Evolutionary conservation across 1,139 yeast genomes (phyloP).

Genomic region (Trichomonascaceae sp.): DNA sequence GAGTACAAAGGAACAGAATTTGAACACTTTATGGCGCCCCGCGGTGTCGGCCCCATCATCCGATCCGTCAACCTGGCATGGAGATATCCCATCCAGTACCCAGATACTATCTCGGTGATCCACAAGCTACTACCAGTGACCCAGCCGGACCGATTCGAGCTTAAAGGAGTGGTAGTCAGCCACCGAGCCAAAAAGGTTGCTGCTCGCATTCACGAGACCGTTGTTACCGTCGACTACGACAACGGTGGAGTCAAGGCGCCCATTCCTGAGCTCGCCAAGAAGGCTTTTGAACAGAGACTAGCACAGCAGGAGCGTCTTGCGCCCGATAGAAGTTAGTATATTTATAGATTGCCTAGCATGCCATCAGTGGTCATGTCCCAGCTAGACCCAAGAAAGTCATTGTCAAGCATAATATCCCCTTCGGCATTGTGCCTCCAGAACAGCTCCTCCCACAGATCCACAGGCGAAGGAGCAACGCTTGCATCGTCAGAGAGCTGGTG

Average conservation of each 20-base stretch:
- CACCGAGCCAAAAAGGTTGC: constrained; percentile 24
- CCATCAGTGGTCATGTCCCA: not conserved
- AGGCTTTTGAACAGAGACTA: constrained; percentile 9
- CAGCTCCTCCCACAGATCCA: no score
- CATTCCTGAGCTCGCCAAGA: constrained; percentile 15
- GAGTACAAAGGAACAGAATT: constrained; percentile 12
- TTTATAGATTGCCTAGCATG: no score
- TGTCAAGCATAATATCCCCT: not conserved
- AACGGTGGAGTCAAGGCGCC: constrained; percentile 22
- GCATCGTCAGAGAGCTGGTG: no score
- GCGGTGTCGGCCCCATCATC: constrained; percentile 23
- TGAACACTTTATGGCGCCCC: constrained; percentile 14
- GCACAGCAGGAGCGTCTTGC: constrained; percentile 4
- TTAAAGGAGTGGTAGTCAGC: constrained; percentile 25
- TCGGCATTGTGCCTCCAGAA: no score
- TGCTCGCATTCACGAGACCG: constrained; percentile 21
- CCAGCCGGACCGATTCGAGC: constrained; percentile 19
- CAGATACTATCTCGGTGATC: constrained; percentile 22
- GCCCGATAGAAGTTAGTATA: constrained; percentile 1
- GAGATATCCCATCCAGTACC: constrained; percentile 23
- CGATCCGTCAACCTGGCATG: constrained; percentile 23
- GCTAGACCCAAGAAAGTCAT: not conserved
- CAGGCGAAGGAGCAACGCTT: no score
- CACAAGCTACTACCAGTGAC: constrained; percentile 19
- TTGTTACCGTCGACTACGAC: constrained; percentile 24